Conservation (phyloP, 2,329 filamentous ascomycete genomes). For the Curvularia sp. region DNA sequence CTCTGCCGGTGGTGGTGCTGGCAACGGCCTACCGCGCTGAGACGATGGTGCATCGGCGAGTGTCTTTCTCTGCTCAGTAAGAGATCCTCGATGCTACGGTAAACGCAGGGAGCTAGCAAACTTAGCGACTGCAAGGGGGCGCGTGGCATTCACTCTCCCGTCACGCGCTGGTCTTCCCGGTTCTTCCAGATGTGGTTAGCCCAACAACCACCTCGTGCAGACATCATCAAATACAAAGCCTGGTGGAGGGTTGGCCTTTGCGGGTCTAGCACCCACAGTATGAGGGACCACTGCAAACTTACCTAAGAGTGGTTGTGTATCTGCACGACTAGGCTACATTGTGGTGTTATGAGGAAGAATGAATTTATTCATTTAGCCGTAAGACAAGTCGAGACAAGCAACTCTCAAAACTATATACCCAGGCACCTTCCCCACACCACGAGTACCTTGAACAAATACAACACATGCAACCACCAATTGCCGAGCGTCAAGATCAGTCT, state of each 20-base stretch:
- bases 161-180: background rate
- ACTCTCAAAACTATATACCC: background rate
- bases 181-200: background rate
- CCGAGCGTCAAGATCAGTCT: background rate
- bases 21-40: conserved; percentile 49
- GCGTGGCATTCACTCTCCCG: background rate
- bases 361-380: background rate
- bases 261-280: background rate
- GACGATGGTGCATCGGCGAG: background rate
- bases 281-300: background rate
- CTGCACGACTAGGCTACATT: background rate
- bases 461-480: conserved; percentile 1
- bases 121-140: no score
- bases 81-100: no score
- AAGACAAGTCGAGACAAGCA: background rate
- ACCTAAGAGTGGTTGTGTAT: background rate
- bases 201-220: background rate
- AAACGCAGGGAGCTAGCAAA: background rate
- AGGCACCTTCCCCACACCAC: background rate
- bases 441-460: conserved; percentile 6
- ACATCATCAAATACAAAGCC: no score
- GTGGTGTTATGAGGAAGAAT: background rate
- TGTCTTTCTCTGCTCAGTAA: background rate
- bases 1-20: conserved; percentile 23
- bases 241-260: background rate